Evolutionary conservation across 208 protist species (phyloP), one percentile per base, ranked within the genome.

Genomic region (Lotmaria passim): DNA sequence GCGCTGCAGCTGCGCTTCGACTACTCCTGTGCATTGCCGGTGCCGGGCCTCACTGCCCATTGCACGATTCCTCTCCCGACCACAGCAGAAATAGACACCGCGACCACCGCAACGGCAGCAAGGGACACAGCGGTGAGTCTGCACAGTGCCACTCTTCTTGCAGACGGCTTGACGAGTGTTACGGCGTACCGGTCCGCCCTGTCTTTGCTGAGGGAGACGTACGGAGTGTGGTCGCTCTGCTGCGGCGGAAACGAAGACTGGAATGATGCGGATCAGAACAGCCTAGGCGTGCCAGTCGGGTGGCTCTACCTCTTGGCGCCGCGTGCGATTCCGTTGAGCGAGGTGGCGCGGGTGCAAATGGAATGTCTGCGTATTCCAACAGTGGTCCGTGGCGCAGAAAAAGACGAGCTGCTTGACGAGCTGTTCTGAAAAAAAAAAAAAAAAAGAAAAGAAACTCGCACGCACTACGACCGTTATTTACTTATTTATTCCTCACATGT

Each of bases 371-470:
- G 58, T 23, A 69, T 84, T 17, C 63, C 74, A 0, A 67, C 59
- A 52, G 74, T 57, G n/a, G 30, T 73, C 14, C 44, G 73, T 19
- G 48, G 43, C 7, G 50, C 47, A 26, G 47, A 76, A 48, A 69
- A 61, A 38, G 81, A 89, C 51, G 77, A 71, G 26, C 58, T 85
- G 30, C 51, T 89, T n/a, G 78, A 86, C 39, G 81, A 86, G 46
- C 75, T 86, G 6, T 89, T 86, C 48, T 89, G 75, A 73, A 41
- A n/a, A 26, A 11, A 47, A n/a, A n/a, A n/a, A n/a, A n/a, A n/a
- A n/a, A n/a, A n/a, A n/a, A n/a, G n/a, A n/a, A n/a, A n/a, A n/a
- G n/a, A n/a, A n/a, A n/a, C n/a, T n/a, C n/a, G n/a, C n/a, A n/a
- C n/a, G n/a, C n/a, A n/a, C n/a, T n/a, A 5, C 23, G 4, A n/a